Evolutionary conservation across 2,329 filamentous ascomycete species (phyloP), one percentile per base, ranked within the genome.

Genomic region (Malbranchea cinnamomea): DNA sequence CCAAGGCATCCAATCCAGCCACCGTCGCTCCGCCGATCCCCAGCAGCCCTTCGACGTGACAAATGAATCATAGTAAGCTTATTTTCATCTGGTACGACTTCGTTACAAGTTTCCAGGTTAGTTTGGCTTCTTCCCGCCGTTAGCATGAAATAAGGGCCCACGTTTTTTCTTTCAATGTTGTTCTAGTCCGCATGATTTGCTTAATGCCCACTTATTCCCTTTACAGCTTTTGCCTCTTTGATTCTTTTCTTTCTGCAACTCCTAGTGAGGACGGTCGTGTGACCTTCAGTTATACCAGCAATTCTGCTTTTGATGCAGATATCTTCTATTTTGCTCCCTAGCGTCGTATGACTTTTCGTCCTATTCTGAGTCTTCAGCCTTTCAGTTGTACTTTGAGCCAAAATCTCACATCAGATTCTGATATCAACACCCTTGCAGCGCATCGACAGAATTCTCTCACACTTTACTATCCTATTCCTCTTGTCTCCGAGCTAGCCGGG

Each of bases 401-500:
- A 8, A 10, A 12, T 13, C 16, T 16, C 25, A 15, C 16, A 22
- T n/a, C n/a, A 22, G 12, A 12, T n/a, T n/a, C 30, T 10, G n/a
- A n/a, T n/a, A n/a, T n/a, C n/a, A n/a, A n/a, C n/a, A n/a, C 37
- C 29, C 36, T 33, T 43, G 34, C 48, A 49, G 49, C 52, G 31
- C 40, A 52, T 34, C 46, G 48, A 36, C 56, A 49, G 32, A 56
- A 37, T 35, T 42, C 45, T 39, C 55, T 50, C 33, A 46, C 41
- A 35, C 44, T 59, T 48, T 53, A 55, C 33, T 51, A 49, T 41
- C 46, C 53, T 14, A 46, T 50, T 25, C 48, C 49, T 32, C 48
- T 54, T 28, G 54, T 56, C 37, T 48, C 48, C 39, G 54, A 57
- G 42, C 59, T 53, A 41, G 47, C 52, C 35, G 46, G 42, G 30